These are phyloP conservation scores for Crithidia thermophila DNA, from an alignment of 208 protist species.

Conservation along the genomic window DNA sequence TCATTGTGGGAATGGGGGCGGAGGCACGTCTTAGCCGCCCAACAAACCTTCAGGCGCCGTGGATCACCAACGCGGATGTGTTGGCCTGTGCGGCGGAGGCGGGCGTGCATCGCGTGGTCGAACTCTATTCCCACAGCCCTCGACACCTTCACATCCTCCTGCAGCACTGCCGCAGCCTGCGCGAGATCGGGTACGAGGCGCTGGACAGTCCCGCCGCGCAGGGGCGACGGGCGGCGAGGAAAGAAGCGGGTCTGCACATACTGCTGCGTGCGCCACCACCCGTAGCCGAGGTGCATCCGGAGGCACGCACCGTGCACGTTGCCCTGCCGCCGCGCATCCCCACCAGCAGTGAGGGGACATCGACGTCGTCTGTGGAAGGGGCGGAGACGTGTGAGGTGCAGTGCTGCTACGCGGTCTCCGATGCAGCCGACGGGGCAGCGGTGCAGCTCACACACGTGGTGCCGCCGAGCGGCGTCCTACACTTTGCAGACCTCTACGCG, in stretches of 20 bases:
- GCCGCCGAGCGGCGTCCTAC: background rate
- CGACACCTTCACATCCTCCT: constrained; percentile 20
- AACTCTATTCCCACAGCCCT: constrained; percentile 33
- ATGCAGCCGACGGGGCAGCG: background rate
- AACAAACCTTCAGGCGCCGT: background rate
- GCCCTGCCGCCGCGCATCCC: constrained; percentile 9
- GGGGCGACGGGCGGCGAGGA: constrained; percentile 17
- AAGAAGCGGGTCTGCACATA: constrained; percentile 17
- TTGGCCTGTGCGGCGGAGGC: constrained; percentile 38
- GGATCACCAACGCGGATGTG: constrained; percentile 2
- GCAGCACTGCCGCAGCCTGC: constrained; percentile 24
- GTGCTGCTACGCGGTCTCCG: constrained; percentile 5
- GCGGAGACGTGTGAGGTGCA: background rate
- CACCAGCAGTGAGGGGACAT: background rate
- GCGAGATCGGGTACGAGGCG: constrained; percentile 16
- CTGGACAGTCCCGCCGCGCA: constrained; percentile 12
- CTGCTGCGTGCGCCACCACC: constrained; percentile 20
- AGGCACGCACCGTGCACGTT: constrained; percentile 11
- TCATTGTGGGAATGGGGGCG: constrained; percentile 38
- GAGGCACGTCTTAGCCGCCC: constrained; percentile 19
- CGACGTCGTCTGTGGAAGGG: background rate
- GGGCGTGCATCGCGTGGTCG: constrained; percentile 48
- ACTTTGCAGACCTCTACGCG: constrained; percentile 1
- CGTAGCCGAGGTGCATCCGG: constrained; percentile 18
- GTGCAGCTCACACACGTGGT: background rate